A percentile compares a stretch with the other conserved stretches of the same genome.
These are phyloP conservation scores for Leishmania martiniquensis DNA, from an alignment of 208 protist genomes.

Conservation along the genomic window DNA sequence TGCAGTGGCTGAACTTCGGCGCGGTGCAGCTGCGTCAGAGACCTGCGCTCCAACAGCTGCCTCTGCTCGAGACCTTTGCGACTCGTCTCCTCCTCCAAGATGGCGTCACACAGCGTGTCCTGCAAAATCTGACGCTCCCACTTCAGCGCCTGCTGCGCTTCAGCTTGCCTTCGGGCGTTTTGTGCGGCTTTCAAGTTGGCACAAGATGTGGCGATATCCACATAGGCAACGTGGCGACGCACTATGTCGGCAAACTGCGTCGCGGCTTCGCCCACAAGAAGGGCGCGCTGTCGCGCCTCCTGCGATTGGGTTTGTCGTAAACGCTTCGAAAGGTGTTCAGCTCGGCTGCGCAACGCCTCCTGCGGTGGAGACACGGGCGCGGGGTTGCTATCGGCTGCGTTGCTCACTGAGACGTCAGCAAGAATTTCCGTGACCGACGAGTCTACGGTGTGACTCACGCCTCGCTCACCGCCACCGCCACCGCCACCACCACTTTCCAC, in stretches of 20 bases:
- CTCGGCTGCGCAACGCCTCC: slow-evolving; percentile 15
- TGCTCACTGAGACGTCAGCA: not conserved
- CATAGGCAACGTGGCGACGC: slow-evolving; percentile 5
- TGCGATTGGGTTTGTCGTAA: slow-evolving; percentile 25
- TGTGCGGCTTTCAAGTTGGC: slow-evolving; percentile 1
- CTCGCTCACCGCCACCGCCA: not conserved
- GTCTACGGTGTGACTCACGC: not conserved
- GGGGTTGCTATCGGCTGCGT: slow-evolving; percentile 3
- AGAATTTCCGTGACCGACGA: slow-evolving; percentile 8
- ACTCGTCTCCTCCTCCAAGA: slow-evolving; percentile 12
- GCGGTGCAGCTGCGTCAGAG: slow-evolving; percentile 20
- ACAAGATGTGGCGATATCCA: slow-evolving; percentile 16
- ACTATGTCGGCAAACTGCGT: slow-evolving; percentile 11
- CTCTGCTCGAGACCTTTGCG: slow-evolving; percentile 16
- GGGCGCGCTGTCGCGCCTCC: slow-evolving; percentile 28
- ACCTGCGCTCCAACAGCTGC: slow-evolving; percentile 28
- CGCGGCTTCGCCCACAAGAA: slow-evolving; percentile 22
- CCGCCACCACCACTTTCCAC: not conserved
- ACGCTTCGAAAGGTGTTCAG: slow-evolving; percentile 14
- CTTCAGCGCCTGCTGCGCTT: slow-evolving; percentile 7
- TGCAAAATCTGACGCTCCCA: slow-evolving; percentile 32
- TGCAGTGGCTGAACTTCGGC: slow-evolving; percentile 26
- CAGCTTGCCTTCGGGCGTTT: not conserved
- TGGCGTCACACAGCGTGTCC: slow-evolving; percentile 18
- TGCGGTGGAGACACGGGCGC: not conserved